These are phyloP conservation scores for Skeletonema costatum DNA, from an alignment of 108 stramenopile species.

Conservation along the genomic window DNA sequence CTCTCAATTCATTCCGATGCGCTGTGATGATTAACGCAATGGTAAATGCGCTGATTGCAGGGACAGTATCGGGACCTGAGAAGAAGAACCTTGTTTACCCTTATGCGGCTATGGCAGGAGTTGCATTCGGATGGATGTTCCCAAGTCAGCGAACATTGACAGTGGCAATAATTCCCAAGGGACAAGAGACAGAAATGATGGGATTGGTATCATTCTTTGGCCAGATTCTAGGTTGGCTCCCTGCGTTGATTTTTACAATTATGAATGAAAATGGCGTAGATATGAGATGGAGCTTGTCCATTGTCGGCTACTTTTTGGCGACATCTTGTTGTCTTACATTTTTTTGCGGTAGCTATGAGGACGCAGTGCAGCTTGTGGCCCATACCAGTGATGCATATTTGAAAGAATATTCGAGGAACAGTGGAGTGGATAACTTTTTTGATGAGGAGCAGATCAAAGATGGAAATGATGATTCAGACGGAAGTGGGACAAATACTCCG, in stretches of 20 bases:
- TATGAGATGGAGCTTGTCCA: constrained; percentile 52
- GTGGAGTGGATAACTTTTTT: not conserved
- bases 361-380: constrained; percentile 28
- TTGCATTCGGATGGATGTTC: constrained; percentile 52
- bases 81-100: constrained; percentile 38
- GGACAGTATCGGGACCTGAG: constrained; percentile 39
- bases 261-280: constrained; percentile 71
- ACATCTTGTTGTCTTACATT: constrained; percentile 25
- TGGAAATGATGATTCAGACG: not conserved
- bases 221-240: constrained; percentile 71
- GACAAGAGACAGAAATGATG: constrained; percentile 64
- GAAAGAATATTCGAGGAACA: constrained; percentile 17
- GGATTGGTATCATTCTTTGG: constrained; percentile 54
- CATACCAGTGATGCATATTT: constrained; percentile 39
- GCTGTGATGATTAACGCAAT: constrained; percentile 31
- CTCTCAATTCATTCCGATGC: constrained; percentile 46
- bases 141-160: constrained; percentile 48
- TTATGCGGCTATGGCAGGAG: constrained; percentile 17
- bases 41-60: constrained; percentile 32
- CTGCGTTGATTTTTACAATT: constrained; percentile 67
- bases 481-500: not conserved
- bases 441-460: not conserved
- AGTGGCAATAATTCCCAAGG: constrained; percentile 51
- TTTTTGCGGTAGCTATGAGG: constrained; percentile 34
- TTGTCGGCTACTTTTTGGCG: constrained; percentile 31